Base-by-base conservation (phyloP, 2,329 filamentous ascomycete genomes). In the Monosporascus ibericus region DNA sequence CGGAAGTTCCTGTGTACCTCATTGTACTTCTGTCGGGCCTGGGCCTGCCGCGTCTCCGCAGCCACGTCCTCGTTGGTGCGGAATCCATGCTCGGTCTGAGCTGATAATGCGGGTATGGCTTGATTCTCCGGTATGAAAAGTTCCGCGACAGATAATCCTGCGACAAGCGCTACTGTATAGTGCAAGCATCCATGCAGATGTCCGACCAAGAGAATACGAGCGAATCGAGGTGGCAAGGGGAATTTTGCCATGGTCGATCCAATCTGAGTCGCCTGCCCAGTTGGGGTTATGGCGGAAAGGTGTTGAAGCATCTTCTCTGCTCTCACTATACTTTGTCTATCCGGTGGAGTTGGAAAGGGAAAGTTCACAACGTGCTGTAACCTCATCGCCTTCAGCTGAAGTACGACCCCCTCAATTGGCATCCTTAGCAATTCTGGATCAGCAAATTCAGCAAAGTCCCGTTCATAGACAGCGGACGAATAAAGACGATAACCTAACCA, bases 311-410 rank as follows among this genome's bases (percentile, higher is more conserved):
- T 77, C 64, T 87, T 90, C 72, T 99, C 94, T 0, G 94, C 91
- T 65, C 87, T 90, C 48, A 82, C 81, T 20, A 99, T 76, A 57
- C 85, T 89, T 50, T 84, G 77, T 15, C 85, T 80, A 61, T 91
- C 86, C 2, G 94, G 94, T 0, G 91, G 85, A 15, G 92, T 97
- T 4, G 94, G 94, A 67, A 97, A 99, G 0, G 95, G 94, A 67
- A 99, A 99, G 69, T 94, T 95, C 66, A 90, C 81, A 7, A 99
- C 87, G 52, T 92, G 86, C 55, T 92, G 88, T 34, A 96, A 81
- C 51, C 91, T 89, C 89, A 99, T 96, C 48, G 87, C 85, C 75
- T 97, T 99, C 62, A 99, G 82, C 68, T 96, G 92, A 38, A 99
- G 75, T 1, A 97, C 92, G 3, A 97, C 83, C 18, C 87, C 90